Evolutionary conservation across 2,329 filamentous ascomycete species (phyloP).

Genomic region (Sclerotinia spermophila): DNA sequence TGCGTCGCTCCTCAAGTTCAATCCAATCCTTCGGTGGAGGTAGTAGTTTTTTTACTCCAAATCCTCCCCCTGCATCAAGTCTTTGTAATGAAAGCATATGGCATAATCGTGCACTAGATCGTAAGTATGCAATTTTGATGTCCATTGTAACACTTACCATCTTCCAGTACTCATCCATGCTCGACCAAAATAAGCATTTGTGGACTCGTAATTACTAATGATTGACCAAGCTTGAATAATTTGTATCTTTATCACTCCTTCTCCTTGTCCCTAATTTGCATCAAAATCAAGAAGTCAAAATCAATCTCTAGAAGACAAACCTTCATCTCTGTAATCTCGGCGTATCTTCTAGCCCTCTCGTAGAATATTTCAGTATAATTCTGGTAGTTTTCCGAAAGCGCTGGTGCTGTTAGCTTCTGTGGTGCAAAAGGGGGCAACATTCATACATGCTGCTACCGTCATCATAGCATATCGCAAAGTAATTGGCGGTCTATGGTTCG

Average conservation of each 20-base stretch:
- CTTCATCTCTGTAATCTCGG: constrained; percentile 81
- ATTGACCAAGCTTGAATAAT: constrained; percentile 80
- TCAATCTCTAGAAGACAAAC: constrained; percentile 36
- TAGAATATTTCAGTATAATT: constrained; percentile 76
- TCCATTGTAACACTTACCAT: constrained; percentile 36
- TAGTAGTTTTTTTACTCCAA: constrained; percentile 67
- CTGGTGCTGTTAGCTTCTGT: neutral
- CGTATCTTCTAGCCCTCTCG: constrained; percentile 74
- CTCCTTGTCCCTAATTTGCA: constrained; percentile 60
- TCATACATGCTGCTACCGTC: constrained; percentile 63
- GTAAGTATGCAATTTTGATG: neutral
- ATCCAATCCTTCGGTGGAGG: constrained; percentile 73
- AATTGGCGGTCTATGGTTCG: constrained; percentile 75
- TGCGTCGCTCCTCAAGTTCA: constrained; percentile 75
- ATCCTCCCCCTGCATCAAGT: constrained; percentile 61
- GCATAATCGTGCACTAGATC: constrained; percentile 53
- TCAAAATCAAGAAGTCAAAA: neutral
- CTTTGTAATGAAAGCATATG: constrained; percentile 85
- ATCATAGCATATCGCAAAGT: constrained; percentile 84
- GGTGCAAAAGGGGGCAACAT: neutral
- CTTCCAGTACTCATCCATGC: constrained; percentile 79
- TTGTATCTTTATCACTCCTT: constrained; percentile 72
- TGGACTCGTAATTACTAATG: constrained; percentile 76
- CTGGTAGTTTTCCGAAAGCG: constrained; percentile 67
- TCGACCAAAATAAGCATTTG: constrained; percentile 77